Base-by-base conservation (phyloP, 257 asterid species). In the Jasminum sambac region DNA sequence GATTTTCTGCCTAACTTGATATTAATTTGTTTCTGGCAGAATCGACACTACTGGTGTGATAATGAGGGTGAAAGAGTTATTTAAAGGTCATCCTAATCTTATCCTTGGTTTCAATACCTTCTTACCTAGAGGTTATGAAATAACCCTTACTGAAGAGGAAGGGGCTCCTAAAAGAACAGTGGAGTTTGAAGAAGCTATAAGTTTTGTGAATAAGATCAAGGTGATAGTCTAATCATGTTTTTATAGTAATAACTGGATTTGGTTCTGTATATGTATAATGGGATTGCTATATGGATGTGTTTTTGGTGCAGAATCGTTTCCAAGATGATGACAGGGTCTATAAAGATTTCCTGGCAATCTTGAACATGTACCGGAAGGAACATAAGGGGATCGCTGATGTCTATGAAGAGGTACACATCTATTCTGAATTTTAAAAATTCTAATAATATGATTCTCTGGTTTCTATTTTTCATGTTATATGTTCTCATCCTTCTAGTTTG, bases 21-120 rank as follows among this genome's bases (percentile, higher is more conserved):
- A 11, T 64, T 52, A 8, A 66, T 61, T 40, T 74, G 66, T 73
- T 80, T 67, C 70, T 81, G 70, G 69, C 94, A 95, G 99, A 76
- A 82, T 89, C 66, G 99, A 91, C 83, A 91, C 98, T 1, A 81
- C 91, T 67, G 99, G 99, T 50, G 99, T 95, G 79, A 91, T 95
- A 70, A 90, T 68, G 17, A 84, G 98, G 83, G 99, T 91, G 69
- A 95, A 95, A 80, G 99, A 95, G 52, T 85, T 95, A 75, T 95
- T 95, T 63, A 84, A 95, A 70, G 99, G 98, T 50, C 96, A 95
- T 71, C 93, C 96, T 30, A 86, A 88, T 79, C 77, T 95, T 70
- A 95, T 95, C 46, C 96, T 90, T 73, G 99, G 99, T 71, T 95
- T 95, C 77, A 95, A 95, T 75, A 91, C 99, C 77, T 95, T 95